These are phyloP conservation scores for Phytophthora pinifolia DNA, from an alignment of 352 stramenopile species.

Conservation along the genomic window DNA sequence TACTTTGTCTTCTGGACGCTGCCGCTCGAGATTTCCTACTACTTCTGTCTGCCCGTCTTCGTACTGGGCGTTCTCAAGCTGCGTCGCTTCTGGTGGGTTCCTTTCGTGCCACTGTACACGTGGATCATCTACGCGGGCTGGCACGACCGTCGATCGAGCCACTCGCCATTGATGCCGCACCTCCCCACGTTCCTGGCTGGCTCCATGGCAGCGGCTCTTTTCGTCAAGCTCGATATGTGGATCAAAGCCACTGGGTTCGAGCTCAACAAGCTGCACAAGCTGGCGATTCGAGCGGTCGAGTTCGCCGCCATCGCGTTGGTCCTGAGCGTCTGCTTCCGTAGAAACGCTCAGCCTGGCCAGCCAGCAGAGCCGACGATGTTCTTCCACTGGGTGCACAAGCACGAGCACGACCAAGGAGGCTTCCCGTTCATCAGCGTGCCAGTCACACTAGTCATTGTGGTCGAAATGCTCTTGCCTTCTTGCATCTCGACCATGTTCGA, in stretches of 20 bases:
- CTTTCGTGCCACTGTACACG: conserved; percentile 26
- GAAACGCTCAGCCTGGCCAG: conserved; percentile 10
- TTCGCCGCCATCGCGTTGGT: conserved; percentile 22
- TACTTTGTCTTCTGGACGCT: conserved; percentile 62
- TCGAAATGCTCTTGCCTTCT: conserved; percentile 42
- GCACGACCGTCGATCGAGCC: conserved; percentile 25
- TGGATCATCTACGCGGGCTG: conserved; percentile 32
- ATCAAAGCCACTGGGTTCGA: conserved; percentile 27
- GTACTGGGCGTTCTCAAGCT: conserved; percentile 26
- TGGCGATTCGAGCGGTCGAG: conserved; percentile 29
- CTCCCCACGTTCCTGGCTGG: conserved; percentile 44
- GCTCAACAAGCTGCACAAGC: conserved; percentile 18
- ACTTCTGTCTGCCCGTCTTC: conserved; percentile 47
- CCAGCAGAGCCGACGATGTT: conserved; percentile 30
- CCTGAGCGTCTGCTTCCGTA: conserved; percentile 33
- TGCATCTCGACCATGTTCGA: conserved; percentile 41
- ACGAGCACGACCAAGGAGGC: conserved; percentile 17
- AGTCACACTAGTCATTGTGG: conserved; percentile 38
- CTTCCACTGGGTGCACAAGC: conserved; percentile 37
- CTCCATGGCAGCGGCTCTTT: conserved; percentile 42
- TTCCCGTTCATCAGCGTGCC: conserved; percentile 39
- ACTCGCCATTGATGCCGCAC: conserved; percentile 31
- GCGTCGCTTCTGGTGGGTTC: conserved; percentile 38
- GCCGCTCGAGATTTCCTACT: conserved; percentile 51
- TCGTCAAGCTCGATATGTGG: conserved; percentile 25